A percentile compares a stretch with the other conserved stretches of the same genome.
phyloP scores from a whole-genome alignment of 495 filamentous ascomycete genomes.

The Hypoxylon cercidicola region DNA sequence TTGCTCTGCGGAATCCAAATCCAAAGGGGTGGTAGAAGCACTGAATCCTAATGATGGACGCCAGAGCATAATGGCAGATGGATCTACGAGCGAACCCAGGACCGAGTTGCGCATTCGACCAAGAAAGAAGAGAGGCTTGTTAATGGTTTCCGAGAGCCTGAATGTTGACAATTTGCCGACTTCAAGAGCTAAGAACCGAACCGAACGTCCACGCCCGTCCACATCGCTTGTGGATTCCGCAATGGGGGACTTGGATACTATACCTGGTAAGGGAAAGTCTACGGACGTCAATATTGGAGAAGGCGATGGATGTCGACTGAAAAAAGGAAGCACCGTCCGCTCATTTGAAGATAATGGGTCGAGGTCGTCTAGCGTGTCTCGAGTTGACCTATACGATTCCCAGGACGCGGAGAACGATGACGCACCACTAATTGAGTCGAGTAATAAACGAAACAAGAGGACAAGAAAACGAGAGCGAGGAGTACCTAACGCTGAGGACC shows the following conservation, averaged over 20 bases:
- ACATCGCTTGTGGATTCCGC: neutral
- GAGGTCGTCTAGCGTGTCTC: neutral
- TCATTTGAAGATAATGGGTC: neutral
- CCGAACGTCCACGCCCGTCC: neutral
- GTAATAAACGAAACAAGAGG: constrained; percentile 2
- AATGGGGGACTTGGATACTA: constrained; percentile 3
- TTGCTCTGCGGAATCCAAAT: neutral
- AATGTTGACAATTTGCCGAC: constrained; percentile 10
- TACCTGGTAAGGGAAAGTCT: neutral
- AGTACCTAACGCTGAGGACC: neutral
- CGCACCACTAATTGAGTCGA: neutral
- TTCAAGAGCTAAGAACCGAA: constrained; percentile 12
- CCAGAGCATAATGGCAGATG: no score
- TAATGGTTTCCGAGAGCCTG: constrained; percentile 49
- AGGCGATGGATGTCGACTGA: neutral
- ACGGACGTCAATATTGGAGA: neutral
- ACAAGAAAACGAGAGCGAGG: neutral
- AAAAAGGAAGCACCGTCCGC: neutral
- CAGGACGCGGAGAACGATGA: neutral
- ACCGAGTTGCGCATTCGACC: constrained; percentile 55
- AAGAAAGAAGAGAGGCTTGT: constrained; percentile 54
- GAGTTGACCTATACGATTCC: neutral
- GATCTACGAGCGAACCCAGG: constrained; percentile 40
- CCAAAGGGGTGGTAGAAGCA: constrained; percentile 2
- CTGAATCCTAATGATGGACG: constrained; percentile 11